Evolutionary conservation across 208 protist genomes (phyloP).

Genomic region (Crithidia acanthocephali): DNA sequence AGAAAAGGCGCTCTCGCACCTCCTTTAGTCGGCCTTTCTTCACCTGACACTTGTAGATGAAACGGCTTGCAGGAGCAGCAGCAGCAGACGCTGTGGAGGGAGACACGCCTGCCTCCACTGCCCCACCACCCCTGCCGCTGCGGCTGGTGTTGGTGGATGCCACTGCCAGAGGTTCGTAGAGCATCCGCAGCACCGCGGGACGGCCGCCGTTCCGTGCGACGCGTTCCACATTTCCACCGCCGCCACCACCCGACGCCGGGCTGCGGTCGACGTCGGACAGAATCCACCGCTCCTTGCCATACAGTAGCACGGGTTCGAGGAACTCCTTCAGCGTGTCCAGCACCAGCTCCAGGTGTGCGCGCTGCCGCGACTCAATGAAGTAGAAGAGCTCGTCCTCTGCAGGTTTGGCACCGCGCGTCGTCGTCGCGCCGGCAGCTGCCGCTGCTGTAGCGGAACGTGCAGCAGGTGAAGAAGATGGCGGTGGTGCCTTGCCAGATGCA

Average conservation of each 20-base stretch:
- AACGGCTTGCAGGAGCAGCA: conserved; percentile 18
- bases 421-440: neutral
- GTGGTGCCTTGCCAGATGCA: neutral
- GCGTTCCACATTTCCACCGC: neutral
- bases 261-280: conserved; percentile 85
- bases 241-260: conserved; percentile 19
- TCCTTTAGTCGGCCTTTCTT: conserved; percentile 67
- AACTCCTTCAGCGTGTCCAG: conserved; percentile 61
- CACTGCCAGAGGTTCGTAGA: conserved; percentile 30
- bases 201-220: conserved; percentile 29
- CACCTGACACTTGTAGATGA: conserved; percentile 87
- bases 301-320: conserved; percentile 69
- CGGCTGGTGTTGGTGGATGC: neutral
- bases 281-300: conserved; percentile 74
- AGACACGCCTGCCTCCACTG: neutral
- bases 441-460: neutral
- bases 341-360: conserved; percentile 69
- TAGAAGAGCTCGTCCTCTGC: conserved; percentile 59
- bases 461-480: neutral
- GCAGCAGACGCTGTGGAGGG: too few relatives aligned
- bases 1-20: conserved; percentile 78
- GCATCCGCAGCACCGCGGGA: conserved; percentile 43
- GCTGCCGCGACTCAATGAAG: conserved; percentile 83
- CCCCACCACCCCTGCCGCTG: neutral
- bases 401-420: neutral